Evolutionary conservation across 2,329 filamentous ascomycete genomes (phyloP).

Genomic region (Neonectria neomacrospora): DNA sequence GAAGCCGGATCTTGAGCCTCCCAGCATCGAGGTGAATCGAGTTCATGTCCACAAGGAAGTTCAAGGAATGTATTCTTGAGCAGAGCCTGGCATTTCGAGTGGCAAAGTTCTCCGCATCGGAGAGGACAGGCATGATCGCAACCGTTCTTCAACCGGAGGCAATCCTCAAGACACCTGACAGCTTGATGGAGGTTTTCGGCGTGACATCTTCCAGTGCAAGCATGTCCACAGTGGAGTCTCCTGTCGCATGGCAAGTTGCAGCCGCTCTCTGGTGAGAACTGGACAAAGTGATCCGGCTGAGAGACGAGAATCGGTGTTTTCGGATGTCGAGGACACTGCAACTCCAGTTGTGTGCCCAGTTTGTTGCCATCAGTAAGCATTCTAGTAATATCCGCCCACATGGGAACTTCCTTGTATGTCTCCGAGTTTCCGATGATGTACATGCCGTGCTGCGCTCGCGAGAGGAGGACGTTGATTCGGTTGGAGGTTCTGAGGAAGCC

Average conservation of each 20-base stretch:
- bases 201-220: constrained; percentile 59
- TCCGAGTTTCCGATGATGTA: constrained; percentile 19
- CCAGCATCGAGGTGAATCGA: not conserved
- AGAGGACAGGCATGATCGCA: constrained; percentile 59
- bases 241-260: constrained; percentile 63
- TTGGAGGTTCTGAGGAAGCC: constrained; percentile 76
- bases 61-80: constrained; percentile 34
- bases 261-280: constrained; percentile 70
- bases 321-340: constrained; percentile 71
- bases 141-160: constrained; percentile 53
- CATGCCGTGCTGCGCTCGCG: constrained; percentile 19
- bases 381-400: constrained; percentile 45
- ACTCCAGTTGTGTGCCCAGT: constrained; percentile 61
- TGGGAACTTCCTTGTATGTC: constrained; percentile 14
- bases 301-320: constrained; percentile 61
- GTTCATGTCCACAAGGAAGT: not conserved
- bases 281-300: constrained; percentile 66
- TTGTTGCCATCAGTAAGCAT: constrained; percentile 60
- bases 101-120: constrained; percentile 57
- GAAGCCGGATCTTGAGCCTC: not conserved
- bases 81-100: constrained; percentile 48
- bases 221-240: constrained; percentile 61
- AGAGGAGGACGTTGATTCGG: constrained; percentile 57
- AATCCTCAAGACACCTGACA: constrained; percentile 58
- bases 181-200: constrained; percentile 59